These are phyloP conservation scores for Inga oerstediana DNA, from an alignment of 306 rosid genomes.

Conservation along the genomic window DNA sequence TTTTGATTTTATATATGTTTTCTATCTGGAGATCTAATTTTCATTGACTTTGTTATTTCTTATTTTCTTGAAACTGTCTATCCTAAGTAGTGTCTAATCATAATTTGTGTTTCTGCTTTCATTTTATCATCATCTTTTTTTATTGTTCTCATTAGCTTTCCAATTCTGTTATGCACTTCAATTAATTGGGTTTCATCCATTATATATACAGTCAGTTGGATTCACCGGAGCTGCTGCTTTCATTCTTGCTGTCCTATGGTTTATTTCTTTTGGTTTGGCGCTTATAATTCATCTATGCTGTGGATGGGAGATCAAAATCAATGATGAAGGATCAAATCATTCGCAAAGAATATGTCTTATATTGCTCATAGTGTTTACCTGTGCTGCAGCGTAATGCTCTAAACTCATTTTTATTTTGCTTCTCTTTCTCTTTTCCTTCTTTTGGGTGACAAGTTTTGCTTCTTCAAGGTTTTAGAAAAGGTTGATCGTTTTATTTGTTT, in stretches of 20 bases:
- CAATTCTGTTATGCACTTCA: background rate
- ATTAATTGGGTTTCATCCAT: slow-evolving; percentile 12
- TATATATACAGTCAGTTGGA: slow-evolving; percentile 83
- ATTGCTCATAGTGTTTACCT: slow-evolving; percentile 72
- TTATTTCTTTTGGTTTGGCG: slow-evolving; percentile 78
- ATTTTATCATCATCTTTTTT: background rate
- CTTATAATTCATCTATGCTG: slow-evolving; percentile 73
- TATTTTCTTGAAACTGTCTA: slow-evolving; percentile 3
- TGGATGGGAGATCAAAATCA: slow-evolving; percentile 85
- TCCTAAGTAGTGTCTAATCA: background rate
- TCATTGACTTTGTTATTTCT: background rate
- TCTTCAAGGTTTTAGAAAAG: background rate
- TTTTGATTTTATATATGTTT: background rate
- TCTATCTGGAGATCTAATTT: slow-evolving; percentile 3
- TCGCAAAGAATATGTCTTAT: slow-evolving; percentile 75
- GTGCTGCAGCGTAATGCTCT: slow-evolving; percentile 75
- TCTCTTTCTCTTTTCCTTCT: background rate
- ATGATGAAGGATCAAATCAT: slow-evolving; percentile 62
- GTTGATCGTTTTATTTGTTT: background rate
- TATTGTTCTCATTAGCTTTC: background rate
- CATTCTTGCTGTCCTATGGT: slow-evolving; percentile 81
- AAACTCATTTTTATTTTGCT: slow-evolving; percentile 1
- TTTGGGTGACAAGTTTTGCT: background rate
- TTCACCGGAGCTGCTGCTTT: slow-evolving; percentile 90
- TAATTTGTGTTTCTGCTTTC: background rate